These are phyloP conservation scores for Ehretia macrophylla DNA, from an alignment of 257 asterid genomes.

Conservation along the genomic window DNA sequence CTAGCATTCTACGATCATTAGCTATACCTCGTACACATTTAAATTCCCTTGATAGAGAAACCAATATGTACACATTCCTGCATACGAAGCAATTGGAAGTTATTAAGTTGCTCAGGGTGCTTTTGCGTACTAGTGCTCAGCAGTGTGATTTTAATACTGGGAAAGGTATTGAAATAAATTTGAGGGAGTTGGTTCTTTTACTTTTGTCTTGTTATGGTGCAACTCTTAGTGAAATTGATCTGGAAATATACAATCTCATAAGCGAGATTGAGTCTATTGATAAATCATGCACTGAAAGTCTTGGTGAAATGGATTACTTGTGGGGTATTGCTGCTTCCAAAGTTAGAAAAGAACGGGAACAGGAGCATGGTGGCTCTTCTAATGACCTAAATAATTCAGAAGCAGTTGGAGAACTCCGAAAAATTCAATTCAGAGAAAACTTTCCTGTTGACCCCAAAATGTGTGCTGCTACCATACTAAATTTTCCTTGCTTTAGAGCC, in stretches of 20 bases:
- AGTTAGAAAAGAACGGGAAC: conserved; percentile 48
- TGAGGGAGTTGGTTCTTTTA: conserved; percentile 56
- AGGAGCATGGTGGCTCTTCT: conserved; percentile 29
- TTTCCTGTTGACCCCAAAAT: conserved; percentile 74
- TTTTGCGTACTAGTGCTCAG: conserved; percentile 45
- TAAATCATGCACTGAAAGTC: conserved; percentile 48
- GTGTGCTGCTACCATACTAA: conserved; percentile 74
- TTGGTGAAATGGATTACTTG: conserved; percentile 62
- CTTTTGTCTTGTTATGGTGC: conserved; percentile 77
- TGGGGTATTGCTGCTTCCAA: conserved; percentile 76
- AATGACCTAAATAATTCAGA: conserved; percentile 33
- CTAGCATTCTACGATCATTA: conserved; percentile 53
- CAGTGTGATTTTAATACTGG: conserved; percentile 37
- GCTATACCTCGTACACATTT: conserved; percentile 22
- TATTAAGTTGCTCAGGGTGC: conserved; percentile 68
- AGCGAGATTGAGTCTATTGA: conserved; percentile 54
- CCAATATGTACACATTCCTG: conserved; percentile 21
- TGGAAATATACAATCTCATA: conserved; percentile 66
- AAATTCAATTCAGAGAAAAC: conserved; percentile 66
- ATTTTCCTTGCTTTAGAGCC: conserved; percentile 60
- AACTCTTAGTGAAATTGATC: conserved; percentile 58
- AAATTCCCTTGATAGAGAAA: conserved; percentile 29
- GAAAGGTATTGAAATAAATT: conserved; percentile 49
- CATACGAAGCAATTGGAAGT: conserved; percentile 54
- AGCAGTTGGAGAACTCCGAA: conserved; percentile 42